Percentiles rank a stretch among this genome's conserved stretches.
phyloP scores from a whole-genome alignment of 108 stramenopile genomes.

The Pseudonitzschia pungens region DNA sequence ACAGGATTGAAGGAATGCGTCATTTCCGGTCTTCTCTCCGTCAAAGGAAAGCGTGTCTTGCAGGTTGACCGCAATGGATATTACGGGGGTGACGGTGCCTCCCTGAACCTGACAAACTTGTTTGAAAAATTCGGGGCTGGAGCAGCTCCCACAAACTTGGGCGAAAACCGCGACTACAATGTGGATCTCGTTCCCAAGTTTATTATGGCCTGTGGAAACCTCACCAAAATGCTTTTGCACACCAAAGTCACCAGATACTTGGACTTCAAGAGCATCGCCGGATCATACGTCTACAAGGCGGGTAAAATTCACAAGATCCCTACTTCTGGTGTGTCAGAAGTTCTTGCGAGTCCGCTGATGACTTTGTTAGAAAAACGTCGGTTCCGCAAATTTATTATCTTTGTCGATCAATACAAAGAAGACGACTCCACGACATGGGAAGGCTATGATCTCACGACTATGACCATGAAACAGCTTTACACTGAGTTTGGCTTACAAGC shows the following conservation, averaged over 20 bases:
- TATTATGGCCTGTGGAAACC: slow-evolving; percentile 99
- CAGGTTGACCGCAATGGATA: slow-evolving; percentile 98
- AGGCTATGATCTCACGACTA: slow-evolving; percentile 82
- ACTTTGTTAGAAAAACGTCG: slow-evolving; percentile 97
- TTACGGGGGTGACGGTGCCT: slow-evolving; percentile 98
- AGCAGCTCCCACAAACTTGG: slow-evolving; percentile 70
- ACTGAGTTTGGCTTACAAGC: slow-evolving; percentile 90
- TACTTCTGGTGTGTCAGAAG: slow-evolving; percentile 89
- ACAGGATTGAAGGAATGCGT: slow-evolving; percentile 99
- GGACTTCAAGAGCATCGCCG: slow-evolving; percentile 96
- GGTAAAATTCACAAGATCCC: slow-evolving; percentile 94
- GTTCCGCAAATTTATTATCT: slow-evolving; percentile 97
- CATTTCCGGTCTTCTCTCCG: slow-evolving; percentile 94
- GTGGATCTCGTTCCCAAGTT: slow-evolving; percentile 99
- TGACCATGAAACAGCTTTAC: slow-evolving; percentile 96
- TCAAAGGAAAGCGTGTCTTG: slow-evolving; percentile 93
- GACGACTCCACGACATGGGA: slow-evolving; percentile 75
- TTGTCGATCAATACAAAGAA: slow-evolving; percentile 83
- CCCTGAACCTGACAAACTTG: slow-evolving; percentile 94
- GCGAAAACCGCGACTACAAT: slow-evolving; percentile 96
- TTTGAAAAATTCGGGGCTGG: slow-evolving; percentile 96
- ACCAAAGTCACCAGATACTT: slow-evolving; percentile 97
- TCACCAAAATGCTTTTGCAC: slow-evolving; percentile 98
- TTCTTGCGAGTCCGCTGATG: slow-evolving; percentile 90
- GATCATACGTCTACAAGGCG: slow-evolving; percentile 95